A percentile compares a stretch with the other conserved stretches of the same genome.
Conservation (phyloP, 495 filamentous ascomycete genomes). For the Bryoglossum gracile region DNA sequence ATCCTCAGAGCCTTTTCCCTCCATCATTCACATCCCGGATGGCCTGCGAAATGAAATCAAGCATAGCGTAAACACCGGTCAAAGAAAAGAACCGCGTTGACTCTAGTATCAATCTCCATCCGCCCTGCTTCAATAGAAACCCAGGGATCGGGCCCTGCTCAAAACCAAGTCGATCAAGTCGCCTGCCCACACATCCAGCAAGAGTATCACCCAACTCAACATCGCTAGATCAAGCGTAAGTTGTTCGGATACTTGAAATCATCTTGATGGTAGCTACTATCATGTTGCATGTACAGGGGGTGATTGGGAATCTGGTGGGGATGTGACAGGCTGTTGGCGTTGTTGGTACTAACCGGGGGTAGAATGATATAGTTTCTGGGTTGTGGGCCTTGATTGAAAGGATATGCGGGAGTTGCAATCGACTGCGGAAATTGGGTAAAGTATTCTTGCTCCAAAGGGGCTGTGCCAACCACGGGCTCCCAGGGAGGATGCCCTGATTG, state of each 20-base stretch:
- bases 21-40: no score
- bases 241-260: conserved; percentile 14
- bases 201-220: neutral
- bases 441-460: neutral
- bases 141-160: no score
- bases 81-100: no score
- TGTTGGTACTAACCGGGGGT: neutral
- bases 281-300: conserved; percentile 13
- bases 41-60: no score
- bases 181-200: neutral
- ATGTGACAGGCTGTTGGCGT: conserved; percentile 14
- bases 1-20: no score
- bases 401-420: neutral
- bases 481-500: conserved; percentile 3
- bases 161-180: no score
- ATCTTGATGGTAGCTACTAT: conserved; percentile 2
- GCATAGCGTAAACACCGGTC: no score
- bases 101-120: no score
- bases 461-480: no score
- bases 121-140: no score
- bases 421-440: conserved; percentile 9
- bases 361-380: conserved; percentile 13
- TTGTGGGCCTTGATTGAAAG: conserved; percentile 11
- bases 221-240: neutral
- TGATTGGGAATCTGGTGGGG: conserved; percentile 13